Conservation (phyloP, 208 protist genomes). For the Leishmania mexicana region DNA sequence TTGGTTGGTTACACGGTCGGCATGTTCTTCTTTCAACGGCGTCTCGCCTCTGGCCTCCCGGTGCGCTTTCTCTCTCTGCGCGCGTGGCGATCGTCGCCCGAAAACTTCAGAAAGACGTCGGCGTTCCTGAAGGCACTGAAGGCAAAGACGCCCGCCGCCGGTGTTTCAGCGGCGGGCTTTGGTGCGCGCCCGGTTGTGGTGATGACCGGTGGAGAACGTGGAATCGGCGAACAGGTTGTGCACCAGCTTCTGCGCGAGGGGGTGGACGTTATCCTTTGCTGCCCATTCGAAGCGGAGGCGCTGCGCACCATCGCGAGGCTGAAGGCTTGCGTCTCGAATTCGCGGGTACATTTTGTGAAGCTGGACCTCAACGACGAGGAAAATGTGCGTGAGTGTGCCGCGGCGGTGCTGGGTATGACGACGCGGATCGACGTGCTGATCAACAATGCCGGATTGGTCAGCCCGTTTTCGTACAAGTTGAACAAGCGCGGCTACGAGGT, state of each 20-base stretch:
- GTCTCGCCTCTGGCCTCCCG: conserved; percentile 50
- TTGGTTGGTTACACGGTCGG: conserved; percentile 20
- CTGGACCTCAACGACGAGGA: conserved; percentile 48
- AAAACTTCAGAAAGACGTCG: conserved; percentile 51
- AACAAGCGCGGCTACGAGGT: conserved; percentile 51
- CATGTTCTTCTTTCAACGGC: conserved; percentile 51
- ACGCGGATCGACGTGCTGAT: conserved; percentile 57
- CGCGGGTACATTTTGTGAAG: conserved; percentile 28
- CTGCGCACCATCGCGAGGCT: conserved; percentile 31
- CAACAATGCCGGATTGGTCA: conserved; percentile 55
- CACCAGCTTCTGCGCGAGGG: conserved; percentile 36
- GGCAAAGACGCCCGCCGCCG: conserved; percentile 3
- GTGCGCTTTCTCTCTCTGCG: conserved; percentile 36
- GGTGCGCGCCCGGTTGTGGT: conserved; percentile 36
- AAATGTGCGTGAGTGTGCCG: conserved; percentile 35
- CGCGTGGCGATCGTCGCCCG: conserved; percentile 30
- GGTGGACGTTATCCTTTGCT: conserved; percentile 51
- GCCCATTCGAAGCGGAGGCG: conserved; percentile 37
- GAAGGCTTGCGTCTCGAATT: not conserved
- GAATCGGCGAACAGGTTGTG: conserved; percentile 46
- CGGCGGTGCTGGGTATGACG: conserved; percentile 29
- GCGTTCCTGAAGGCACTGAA: conserved; percentile 22
- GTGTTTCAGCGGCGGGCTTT: not conserved
- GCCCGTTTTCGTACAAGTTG: conserved; percentile 13
- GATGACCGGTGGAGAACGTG: conserved; percentile 51